Base-by-base conservation (phyloP, 306 rosid genomes). In the Dryas alaskensis region DNA sequence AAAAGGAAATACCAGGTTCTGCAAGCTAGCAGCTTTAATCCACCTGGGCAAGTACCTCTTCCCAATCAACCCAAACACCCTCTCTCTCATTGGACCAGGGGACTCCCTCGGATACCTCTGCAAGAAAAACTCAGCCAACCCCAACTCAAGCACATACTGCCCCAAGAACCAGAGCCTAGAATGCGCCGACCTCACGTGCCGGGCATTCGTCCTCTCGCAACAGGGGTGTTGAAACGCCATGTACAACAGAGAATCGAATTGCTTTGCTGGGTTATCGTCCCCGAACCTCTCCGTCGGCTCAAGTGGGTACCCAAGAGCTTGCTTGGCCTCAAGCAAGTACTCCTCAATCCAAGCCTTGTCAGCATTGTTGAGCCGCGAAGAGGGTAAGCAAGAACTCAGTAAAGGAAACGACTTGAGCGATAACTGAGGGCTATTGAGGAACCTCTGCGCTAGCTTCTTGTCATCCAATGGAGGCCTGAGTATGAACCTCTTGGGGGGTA, bases 71-170 rank as follows among this genome's bases (percentile, higher is more conserved):
- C 70, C 97, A 67, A 70, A 92, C 72, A 94, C 96, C 69, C 99
- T 89, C 84, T 94, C 99, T 81, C 99, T 88, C 97, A 94, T 92
- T 0, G 99, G 99, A 73, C 95, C 97, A 1, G 99, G 99, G 6
- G 95, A 83, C 80, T 94, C 99, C 86, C 93, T 89, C 22, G 99
- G 99, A 86, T 92, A 94, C 76, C 96, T 80, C 87, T 92, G 99
- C 86, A 94, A 76, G 79, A 89, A 94, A 42, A 73, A 88, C 84
- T 94, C 99, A 0, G 89, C 90, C 25, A 94, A 50, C 2, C 90
- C 92, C 84, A 92, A 72, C 53, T 94, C 96, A 37, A 94, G 84
- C 74, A 89, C 97, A 81, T 83, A 92, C 81, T 92, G 95, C 39
- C 99, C 99, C 77, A 94, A n/a, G 74, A 94, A 92, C 69, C 74